Percentiles rank a stretch among this genome's conserved stretches.
These are phyloP conservation scores for Zoysia matrella DNA, from an alignment of 202 grass and related monocot genomes.

Conservation along the genomic window DNA sequence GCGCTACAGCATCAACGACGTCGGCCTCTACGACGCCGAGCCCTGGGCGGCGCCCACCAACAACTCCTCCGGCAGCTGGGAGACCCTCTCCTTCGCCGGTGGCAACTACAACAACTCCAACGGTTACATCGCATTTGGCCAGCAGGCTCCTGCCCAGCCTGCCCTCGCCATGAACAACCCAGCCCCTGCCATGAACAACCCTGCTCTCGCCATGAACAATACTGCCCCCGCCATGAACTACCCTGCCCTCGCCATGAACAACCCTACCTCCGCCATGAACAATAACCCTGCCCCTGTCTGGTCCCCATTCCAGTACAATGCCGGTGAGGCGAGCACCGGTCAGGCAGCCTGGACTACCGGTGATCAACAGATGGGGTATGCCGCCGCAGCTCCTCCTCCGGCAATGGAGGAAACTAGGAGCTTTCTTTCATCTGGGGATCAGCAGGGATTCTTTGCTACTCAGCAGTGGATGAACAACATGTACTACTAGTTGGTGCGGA, in stretches of 20 bases:
- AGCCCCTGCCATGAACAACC: neutral
- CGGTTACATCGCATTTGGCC: neutral
- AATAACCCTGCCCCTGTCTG: neutral
- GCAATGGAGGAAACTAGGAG: neutral
- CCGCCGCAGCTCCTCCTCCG: neutral
- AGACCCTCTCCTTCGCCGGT: neutral
- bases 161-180: too few relatives aligned
- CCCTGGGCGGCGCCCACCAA: too few relatives aligned
- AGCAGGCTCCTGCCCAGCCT: neutral
- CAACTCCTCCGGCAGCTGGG: neutral
- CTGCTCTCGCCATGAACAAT: neutral
- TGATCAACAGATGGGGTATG: neutral
- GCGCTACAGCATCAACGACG: neutral
- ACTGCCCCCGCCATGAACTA: neutral
- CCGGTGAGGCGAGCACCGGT: neutral
- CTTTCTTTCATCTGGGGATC: neutral
- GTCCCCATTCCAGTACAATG: neutral
- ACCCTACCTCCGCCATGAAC: neutral
- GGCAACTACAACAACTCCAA: neutral
- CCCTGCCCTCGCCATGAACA: neutral
- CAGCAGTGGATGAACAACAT: slow-evolving; percentile 1
- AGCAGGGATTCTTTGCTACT: neutral
- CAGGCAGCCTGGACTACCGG: neutral
- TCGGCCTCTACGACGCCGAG: neutral
- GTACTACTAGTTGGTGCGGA: neutral